Percentiles rank a stretch among this genome's conserved stretches.
Evolutionary conservation across 78 protist species (phyloP).

Genomic region (Tieghemostelium lacteum): DNA sequence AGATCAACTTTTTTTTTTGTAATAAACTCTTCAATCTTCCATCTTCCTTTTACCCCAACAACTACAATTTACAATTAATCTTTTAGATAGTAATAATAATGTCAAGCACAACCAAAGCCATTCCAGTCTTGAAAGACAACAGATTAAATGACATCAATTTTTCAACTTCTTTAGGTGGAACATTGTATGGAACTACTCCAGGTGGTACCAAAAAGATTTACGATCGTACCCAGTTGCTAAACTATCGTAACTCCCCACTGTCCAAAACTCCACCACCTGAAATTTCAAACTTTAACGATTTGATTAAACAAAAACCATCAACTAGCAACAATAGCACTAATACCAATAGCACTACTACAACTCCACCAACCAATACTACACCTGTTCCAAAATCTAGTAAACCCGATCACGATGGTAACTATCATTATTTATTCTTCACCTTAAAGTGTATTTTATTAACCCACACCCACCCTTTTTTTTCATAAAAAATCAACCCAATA

Average conservation of each 20-base stretch:
- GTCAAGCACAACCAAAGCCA: conserved; percentile 71
- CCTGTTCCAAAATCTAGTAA: conserved; percentile 6
- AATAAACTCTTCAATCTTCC: too few species aligned
- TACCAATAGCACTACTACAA: not conserved
- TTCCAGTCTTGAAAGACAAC: conserved; percentile 41
- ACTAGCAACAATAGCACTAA: not conserved
- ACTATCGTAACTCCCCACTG: conserved; percentile 80
- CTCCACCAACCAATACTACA: not conserved
- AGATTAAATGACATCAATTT: conserved; percentile 47
- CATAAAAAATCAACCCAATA: not conserved
- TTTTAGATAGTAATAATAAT: too few species aligned
- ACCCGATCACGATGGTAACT: conserved; percentile 13
- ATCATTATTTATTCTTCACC: not conserved
- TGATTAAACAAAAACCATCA: conserved; percentile 2
- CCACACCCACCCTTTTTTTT: not conserved
- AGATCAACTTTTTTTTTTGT: too few species aligned
- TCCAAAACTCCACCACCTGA: conserved; percentile 84
- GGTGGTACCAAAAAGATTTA: conserved; percentile 85
- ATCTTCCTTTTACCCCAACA: too few species aligned
- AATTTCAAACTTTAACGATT: conserved; percentile 31
- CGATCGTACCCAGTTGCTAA: conserved; percentile 64
- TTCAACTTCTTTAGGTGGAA: conserved; percentile 84
- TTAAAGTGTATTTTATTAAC: too few species aligned
- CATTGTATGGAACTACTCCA: conserved; percentile 85
- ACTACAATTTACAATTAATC: too few species aligned